Evolutionary conservation across 805 yeast genomes (phyloP).

Genomic region (Metschnikowia sp.): DNA sequence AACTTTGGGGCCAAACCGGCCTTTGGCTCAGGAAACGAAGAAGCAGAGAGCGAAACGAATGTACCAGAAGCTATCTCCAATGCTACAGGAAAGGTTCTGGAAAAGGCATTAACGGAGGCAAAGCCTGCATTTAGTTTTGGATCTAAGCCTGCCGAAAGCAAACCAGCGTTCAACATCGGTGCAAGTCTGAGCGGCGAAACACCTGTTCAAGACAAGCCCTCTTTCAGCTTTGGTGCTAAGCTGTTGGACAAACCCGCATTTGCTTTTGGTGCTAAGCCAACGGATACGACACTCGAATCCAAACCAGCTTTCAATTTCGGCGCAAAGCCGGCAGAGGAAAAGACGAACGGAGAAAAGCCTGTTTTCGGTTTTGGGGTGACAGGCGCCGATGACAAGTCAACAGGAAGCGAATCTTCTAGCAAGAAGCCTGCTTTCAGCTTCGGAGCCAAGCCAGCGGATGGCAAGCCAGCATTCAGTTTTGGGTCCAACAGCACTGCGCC

Average conservation of each 20-base stretch:
- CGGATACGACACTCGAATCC: neutral
- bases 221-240: neutral
- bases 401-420: neutral
- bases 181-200: neutral
- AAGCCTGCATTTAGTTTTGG: neutral
- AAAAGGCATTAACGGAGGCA: neutral
- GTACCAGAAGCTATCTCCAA: no score
- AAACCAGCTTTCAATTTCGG: conserved; percentile 9
- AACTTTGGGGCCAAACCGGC: neutral
- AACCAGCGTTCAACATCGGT: conserved; percentile 5
- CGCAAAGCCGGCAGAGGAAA: neutral
- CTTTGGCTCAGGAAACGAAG: no score
- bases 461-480: conserved; percentile 1
- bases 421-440: neutral
- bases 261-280: neutral
- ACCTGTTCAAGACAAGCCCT: neutral
- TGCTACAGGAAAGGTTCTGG: neutral
- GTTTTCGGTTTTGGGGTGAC: neutral
- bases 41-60: no score
- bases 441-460: neutral
- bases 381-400: neutral
- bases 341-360: neutral
- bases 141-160: neutral
- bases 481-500: neutral
- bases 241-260: neutral